Conservation (phyloP, 2,329 filamentous ascomycete genomes). For the Neonectria coccinea region DNA sequence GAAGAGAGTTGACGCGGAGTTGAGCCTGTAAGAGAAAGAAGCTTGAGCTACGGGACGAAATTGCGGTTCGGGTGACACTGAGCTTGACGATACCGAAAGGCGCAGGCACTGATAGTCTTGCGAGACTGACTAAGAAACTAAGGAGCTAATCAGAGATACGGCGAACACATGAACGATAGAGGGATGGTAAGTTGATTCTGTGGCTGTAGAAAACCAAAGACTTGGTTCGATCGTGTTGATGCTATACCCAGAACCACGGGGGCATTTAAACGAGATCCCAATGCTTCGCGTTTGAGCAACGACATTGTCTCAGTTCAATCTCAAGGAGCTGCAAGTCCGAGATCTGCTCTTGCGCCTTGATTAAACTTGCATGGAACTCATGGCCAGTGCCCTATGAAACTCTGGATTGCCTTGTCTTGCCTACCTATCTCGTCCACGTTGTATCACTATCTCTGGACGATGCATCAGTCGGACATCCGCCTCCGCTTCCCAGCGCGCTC, state of each 20-base stretch:
- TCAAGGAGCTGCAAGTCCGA: neutral
- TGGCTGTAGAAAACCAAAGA: neutral
- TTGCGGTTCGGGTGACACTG: neutral
- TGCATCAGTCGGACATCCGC: conserved; percentile 34
- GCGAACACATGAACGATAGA: neutral
- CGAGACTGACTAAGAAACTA: neutral
- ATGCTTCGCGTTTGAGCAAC: neutral
- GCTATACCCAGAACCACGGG: neutral
- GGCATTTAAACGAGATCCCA: neutral
- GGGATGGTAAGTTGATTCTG: neutral
- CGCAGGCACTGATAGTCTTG: neutral
- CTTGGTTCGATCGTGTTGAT: neutral
- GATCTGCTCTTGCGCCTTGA: neutral
- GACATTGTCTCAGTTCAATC: neutral
- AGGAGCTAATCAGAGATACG: neutral
- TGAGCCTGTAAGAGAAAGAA: neutral
- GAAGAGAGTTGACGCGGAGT: neutral
- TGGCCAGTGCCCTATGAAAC: neutral
- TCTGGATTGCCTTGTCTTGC: neutral
- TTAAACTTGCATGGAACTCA: neutral
- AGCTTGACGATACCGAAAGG: neutral
- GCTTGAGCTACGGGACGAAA: neutral
- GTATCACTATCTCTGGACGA: neutral
- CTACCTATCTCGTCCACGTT: neutral
- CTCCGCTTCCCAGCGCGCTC: conserved; percentile 26